These are phyloP conservation scores for Kwoniella mangroviensis DNA, from an alignment of 768 basidiomycete genomes.

Conservation along the genomic window DNA sequence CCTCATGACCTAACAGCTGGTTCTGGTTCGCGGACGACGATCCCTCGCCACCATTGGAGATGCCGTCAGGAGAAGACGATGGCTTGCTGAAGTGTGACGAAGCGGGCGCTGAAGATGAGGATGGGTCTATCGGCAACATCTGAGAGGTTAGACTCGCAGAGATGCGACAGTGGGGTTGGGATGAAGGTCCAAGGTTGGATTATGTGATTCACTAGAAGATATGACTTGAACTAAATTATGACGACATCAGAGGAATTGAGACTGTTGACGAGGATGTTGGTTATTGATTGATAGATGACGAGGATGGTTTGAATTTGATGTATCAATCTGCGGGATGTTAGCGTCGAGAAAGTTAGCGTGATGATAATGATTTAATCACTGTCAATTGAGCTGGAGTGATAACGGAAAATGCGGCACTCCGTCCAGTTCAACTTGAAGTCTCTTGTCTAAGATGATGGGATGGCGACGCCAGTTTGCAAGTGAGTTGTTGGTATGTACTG, in stretches of 20 bases:
- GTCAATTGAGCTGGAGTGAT: not conserved
- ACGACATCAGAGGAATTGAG: not conserved
- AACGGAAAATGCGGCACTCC: not conserved
- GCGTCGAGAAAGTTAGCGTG: too few species aligned
- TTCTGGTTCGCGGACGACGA: conserved; percentile 1
- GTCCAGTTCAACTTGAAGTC: not conserved
- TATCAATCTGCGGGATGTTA: not conserved
- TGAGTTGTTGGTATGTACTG: too few species aligned
- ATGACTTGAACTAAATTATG: too few species aligned
- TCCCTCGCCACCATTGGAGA: conserved; percentile 13
- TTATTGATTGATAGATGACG: not conserved
- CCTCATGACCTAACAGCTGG: conserved; percentile 16
- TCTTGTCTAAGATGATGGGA: not conserved
- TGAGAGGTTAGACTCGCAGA: not conserved
- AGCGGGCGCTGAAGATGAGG: conserved; percentile 37
- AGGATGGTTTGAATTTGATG: not conserved
- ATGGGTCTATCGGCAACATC: conserved; percentile 32
- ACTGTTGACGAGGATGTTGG: not conserved
- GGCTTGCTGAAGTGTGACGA: conserved; percentile 39
- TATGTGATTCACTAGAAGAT: not conserved
- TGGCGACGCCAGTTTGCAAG: not conserved
- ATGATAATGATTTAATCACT: not conserved
- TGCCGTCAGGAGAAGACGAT: conserved; percentile 31
- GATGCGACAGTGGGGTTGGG: not conserved
- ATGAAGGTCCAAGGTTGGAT: not conserved